A percentile compares a stretch with the other conserved stretches of the same genome.
These are phyloP conservation scores for Byssoonygena ceratinophila DNA, from an alignment of 2,329 filamentous ascomycete species.

Conservation along the genomic window DNA sequence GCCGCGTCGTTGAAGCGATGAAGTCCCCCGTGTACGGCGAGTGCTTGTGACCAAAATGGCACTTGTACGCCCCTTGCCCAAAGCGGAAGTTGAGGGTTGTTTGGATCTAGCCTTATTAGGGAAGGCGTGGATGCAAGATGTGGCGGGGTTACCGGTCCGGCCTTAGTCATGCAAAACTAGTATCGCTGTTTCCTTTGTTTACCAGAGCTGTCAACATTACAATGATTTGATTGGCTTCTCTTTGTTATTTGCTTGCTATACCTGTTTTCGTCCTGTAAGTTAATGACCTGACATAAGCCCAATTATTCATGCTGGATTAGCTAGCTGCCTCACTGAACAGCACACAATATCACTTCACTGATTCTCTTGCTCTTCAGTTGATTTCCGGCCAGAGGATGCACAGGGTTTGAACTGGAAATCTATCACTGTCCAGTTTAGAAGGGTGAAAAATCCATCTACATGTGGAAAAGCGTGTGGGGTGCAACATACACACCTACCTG, in stretches of 20 bases:
- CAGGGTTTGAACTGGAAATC: background rate
- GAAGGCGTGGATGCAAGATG: background rate
- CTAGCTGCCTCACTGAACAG: background rate
- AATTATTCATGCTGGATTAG: background rate
- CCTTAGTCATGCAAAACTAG: background rate
- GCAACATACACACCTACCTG: background rate
- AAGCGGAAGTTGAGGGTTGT: background rate
- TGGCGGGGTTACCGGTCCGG: slow-evolving; percentile 4
- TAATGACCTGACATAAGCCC: no score
- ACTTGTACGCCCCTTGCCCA: background rate
- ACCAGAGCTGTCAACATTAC: no score
- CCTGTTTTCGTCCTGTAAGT: background rate
- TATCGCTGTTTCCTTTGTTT: background rate
- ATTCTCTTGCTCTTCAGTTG: no score
- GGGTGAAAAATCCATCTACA: no score
- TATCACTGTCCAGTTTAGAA: background rate
- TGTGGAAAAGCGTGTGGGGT: background rate
- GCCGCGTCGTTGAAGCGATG: background rate
- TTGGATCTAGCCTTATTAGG: background rate
- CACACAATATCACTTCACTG: background rate
- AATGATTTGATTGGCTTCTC: no score
- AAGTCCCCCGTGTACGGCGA: background rate
- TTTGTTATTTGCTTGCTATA: no score
- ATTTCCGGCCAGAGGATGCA: no score
- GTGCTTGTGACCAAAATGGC: background rate